Conservation (phyloP, 805 yeast species). For the Phaffomyces thermotolerans region DNA sequence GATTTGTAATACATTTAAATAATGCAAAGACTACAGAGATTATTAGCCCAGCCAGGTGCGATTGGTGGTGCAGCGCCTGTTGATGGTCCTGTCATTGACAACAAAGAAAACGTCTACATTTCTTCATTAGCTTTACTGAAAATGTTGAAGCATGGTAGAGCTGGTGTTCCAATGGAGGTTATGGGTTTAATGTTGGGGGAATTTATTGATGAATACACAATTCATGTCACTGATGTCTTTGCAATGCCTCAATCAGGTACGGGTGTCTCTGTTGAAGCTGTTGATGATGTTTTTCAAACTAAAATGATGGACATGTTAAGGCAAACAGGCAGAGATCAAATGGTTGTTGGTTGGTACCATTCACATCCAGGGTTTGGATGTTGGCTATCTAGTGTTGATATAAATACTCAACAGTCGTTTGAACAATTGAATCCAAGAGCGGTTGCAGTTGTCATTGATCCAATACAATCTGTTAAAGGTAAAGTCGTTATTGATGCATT, state of each 20-base stretch:
- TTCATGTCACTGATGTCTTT: conserved; percentile 95
- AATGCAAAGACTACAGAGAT: conserved; percentile 38
- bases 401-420: conserved; percentile 94
- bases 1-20: too few species aligned
- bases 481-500: conserved; percentile 98
- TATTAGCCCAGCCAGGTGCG: conserved; percentile 33
- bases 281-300: conserved; percentile 97
- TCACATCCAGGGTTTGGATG: conserved; percentile 99
- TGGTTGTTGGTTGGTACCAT: conserved; percentile 99
- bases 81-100: conserved; percentile 84
- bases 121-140: conserved; percentile 91
- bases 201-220: conserved; percentile 94
- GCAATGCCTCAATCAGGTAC: conserved; percentile 99
- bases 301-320: conserved; percentile 99
- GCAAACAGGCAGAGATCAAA: conserved; percentile 98
- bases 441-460: conserved; percentile 97
- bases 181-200: conserved; percentile 99
- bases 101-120: conserved; percentile 92
- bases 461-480: conserved; percentile 97
- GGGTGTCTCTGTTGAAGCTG: conserved; percentile 98
- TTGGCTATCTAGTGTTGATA: conserved; percentile 97
- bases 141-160: conserved; percentile 96
- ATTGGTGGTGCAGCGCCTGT: conserved; percentile 41
- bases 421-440: conserved; percentile 94
- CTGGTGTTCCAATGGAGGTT: conserved; percentile 80